Evolutionary conservation across 2,329 filamentous ascomycete genomes (phyloP).

Genomic region (Xylaria hypoxylon): DNA sequence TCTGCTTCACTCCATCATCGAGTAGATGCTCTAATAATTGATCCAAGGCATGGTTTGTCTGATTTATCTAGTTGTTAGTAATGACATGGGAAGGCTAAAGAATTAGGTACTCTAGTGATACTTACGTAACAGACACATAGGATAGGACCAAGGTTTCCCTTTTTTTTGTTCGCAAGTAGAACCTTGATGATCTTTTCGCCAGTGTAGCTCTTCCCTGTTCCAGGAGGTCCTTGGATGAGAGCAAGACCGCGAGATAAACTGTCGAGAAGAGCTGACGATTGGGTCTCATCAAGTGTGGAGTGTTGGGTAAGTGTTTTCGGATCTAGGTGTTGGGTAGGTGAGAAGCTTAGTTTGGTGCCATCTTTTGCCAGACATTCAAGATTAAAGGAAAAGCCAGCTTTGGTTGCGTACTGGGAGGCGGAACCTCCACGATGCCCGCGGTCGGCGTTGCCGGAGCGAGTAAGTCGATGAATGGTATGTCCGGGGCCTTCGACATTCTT

Average conservation of each 20-base stretch:
- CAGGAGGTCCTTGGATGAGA: slow-evolving; percentile 76
- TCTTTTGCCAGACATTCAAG: slow-evolving; percentile 52
- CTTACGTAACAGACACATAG: slow-evolving; percentile 61
- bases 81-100: background rate
- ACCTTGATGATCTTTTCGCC: slow-evolving; percentile 70
- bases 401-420: slow-evolving; percentile 64
- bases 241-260: slow-evolving; percentile 65
- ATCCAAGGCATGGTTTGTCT: slow-evolving; percentile 62
- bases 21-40: slow-evolving; percentile 71
- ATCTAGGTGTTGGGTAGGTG: slow-evolving; percentile 35
- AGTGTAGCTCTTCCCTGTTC: slow-evolving; percentile 74
- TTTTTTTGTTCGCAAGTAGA: slow-evolving; percentile 58
- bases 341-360: slow-evolving; percentile 40
- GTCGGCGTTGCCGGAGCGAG: slow-evolving; percentile 52
- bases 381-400: slow-evolving; percentile 62
- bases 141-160: slow-evolving; percentile 60
- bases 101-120: background rate
- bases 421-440: slow-evolving; percentile 47
- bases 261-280: slow-evolving; percentile 63
- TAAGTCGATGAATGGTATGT: slow-evolving; percentile 63
- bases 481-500: slow-evolving; percentile 57
- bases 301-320: slow-evolving; percentile 46
- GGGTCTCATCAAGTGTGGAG: slow-evolving; percentile 64
- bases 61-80: background rate
- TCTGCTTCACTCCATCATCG: slow-evolving; percentile 58